A percentile compares a stretch with the other conserved stretches of the same genome.
These are phyloP conservation scores for Obelidium mucronatum DNA, from an alignment of 192 early-diverging fungal species.

Conservation along the genomic window DNA sequence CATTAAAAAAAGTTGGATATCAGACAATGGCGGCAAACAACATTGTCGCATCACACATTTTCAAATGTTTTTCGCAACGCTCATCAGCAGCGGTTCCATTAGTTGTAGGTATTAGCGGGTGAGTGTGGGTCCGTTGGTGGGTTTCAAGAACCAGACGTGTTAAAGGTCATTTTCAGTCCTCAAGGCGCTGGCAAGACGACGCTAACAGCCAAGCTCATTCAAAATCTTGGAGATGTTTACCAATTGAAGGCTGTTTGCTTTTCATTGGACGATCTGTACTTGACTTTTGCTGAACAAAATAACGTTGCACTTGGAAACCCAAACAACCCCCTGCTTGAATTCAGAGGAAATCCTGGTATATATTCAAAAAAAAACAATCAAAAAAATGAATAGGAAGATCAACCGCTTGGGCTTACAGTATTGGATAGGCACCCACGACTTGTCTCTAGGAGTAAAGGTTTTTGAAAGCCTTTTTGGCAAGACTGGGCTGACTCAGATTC, in stretches of 20 bases:
- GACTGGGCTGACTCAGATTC: slow-evolving; percentile 53
- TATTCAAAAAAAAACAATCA: no score
- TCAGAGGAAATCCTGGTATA: slow-evolving; percentile 79
- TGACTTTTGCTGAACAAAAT: slow-evolving; percentile 72
- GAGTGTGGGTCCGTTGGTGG: not conserved
- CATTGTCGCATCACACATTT: not conserved
- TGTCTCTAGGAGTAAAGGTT: slow-evolving; percentile 63
- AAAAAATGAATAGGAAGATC: no score
- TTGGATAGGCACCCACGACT: slow-evolving; percentile 76
- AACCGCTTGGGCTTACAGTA: not conserved
- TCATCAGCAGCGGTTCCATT: slow-evolving; percentile 57
- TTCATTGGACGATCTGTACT: slow-evolving; percentile 83
- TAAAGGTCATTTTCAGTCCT: slow-evolving; percentile 46
- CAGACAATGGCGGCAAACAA: not conserved
- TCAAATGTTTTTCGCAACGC: not conserved
- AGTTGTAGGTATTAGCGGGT: slow-evolving; percentile 78
- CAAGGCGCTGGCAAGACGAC: slow-evolving; percentile 79
- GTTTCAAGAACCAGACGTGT: not conserved
- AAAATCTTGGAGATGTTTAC: not conserved
- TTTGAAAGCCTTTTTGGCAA: slow-evolving; percentile 54
- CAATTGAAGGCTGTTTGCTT: slow-evolving; percentile 30
- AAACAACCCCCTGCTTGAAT: slow-evolving; percentile 77
- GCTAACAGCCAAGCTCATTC: slow-evolving; percentile 28
- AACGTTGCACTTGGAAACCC: slow-evolving; percentile 48
- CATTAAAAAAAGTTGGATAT: no score